Percentiles rank a stretch among this genome's conserved stretches.
These are phyloP conservation scores for Fusarium stilboides DNA, from an alignment of 2,329 filamentous ascomycete genomes.

Conservation along the genomic window DNA sequence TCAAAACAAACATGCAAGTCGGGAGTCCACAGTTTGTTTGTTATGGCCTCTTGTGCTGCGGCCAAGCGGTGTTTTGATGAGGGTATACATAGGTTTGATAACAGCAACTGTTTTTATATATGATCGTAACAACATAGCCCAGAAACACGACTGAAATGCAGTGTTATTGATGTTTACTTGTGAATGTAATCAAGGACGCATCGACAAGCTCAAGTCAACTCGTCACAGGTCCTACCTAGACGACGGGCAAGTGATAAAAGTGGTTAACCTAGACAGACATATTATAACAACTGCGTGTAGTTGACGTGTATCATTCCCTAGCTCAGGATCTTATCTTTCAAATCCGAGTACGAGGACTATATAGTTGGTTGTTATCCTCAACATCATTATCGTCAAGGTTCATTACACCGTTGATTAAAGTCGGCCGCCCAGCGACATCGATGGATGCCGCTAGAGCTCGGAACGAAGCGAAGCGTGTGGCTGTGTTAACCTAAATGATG, in stretches of 20 bases:
- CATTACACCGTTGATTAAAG: conserved; percentile 1
- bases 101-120: neutral
- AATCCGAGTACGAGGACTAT: conserved; percentile 3
- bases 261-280: neutral
- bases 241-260: neutral
- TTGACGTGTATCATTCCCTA: too few relatives aligned
- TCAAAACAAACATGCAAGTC: conserved; percentile 1
- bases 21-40: neutral
- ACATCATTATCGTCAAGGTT: conserved; percentile 5
- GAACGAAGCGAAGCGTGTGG: conserved; percentile 34
- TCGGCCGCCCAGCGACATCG: conserved; percentile 18
- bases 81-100: neutral
- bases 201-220: too few relatives aligned
- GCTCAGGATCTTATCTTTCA: neutral
- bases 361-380: neutral
- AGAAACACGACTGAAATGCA: too few relatives aligned
- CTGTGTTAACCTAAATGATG: conserved; percentile 24
- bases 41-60: conserved; percentile 5
- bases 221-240: too few relatives aligned
- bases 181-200: too few relatives aligned
- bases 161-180: too few relatives aligned
- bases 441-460: conserved; percentile 23
- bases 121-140: neutral
- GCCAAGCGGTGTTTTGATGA: neutral
- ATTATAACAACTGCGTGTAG: neutral